Conservation (phyloP, 2,329 filamentous ascomycete genomes). For the Helicocarpus griseus region DNA sequence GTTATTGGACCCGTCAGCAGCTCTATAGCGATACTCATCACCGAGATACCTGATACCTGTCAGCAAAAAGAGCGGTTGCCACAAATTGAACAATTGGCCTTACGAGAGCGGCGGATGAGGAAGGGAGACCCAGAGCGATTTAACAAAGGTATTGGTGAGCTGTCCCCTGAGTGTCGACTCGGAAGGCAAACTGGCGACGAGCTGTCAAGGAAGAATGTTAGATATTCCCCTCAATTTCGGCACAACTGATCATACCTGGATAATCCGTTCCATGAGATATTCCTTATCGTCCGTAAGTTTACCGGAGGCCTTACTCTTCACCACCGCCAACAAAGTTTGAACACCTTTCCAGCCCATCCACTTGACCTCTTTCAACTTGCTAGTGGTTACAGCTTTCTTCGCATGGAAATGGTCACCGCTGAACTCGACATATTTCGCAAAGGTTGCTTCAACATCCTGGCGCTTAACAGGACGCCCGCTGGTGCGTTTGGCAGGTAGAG, state of each 20-base stretch:
- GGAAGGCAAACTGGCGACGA: slow-evolving; percentile 55
- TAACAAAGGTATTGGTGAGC: slow-evolving; percentile 59
- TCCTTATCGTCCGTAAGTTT: slow-evolving; percentile 63
- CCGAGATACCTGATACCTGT: slow-evolving; percentile 23
- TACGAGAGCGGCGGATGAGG: slow-evolving; percentile 64
- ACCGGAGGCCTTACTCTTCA: slow-evolving; percentile 55
- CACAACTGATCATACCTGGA: slow-evolving; percentile 36
- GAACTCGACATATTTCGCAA: slow-evolving; percentile 37
- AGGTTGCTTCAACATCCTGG: slow-evolving; percentile 31
- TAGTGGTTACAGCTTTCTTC: slow-evolving; percentile 38
- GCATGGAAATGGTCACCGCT: slow-evolving; percentile 54
- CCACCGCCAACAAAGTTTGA: slow-evolving; percentile 51
- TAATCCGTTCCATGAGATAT: slow-evolving; percentile 65
- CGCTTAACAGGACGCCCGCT: slow-evolving; percentile 25
- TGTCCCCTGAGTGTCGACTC: slow-evolving; percentile 52
- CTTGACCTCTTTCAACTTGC: slow-evolving; percentile 49
- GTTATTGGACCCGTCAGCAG: slow-evolving; percentile 21
- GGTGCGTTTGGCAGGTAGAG: background rate
- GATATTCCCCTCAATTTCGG: background rate
- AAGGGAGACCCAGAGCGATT: slow-evolving; percentile 60
- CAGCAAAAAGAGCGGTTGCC: slow-evolving; percentile 16
- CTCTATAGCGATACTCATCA: slow-evolving; percentile 23
- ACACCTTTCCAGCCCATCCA: slow-evolving; percentile 49
- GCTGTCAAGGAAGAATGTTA: slow-evolving; percentile 23
- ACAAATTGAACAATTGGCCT: slow-evolving; percentile 22